Evolutionary conservation across 1,139 yeast genomes (phyloP).

Genomic region (Geotrichum bryndzae): DNA sequence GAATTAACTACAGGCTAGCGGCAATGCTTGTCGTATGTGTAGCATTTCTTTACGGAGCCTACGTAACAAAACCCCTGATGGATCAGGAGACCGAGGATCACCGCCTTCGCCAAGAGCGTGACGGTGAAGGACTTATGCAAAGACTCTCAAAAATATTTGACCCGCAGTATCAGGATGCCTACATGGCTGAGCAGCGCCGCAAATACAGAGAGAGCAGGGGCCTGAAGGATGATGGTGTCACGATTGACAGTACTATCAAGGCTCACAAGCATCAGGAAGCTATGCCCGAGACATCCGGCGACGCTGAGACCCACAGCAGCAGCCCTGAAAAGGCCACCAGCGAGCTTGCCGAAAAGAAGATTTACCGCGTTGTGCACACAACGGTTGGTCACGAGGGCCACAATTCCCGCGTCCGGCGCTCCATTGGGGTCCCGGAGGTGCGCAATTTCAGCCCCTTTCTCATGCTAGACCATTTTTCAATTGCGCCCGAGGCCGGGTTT

Average conservation of each 20-base stretch:
- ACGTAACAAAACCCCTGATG: background rate
- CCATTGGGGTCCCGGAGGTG: slow-evolving; percentile 63
- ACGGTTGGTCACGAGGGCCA: slow-evolving; percentile 53
- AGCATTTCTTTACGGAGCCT: background rate
- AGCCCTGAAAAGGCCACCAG: background rate
- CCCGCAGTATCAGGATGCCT: background rate
- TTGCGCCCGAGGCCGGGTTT: slow-evolving; percentile 64
- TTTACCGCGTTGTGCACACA: background rate
- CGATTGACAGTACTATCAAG: background rate
- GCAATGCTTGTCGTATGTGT: background rate
- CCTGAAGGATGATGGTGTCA: background rate
- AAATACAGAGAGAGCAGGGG: background rate
- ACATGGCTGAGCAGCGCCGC: background rate
- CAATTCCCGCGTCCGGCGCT: slow-evolving; percentile 78
- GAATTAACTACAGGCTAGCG: background rate
- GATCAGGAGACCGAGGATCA: background rate
- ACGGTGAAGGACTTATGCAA: background rate
- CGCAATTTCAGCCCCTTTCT: slow-evolving; percentile 78
- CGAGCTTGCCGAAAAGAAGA: background rate
- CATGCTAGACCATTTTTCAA: slow-evolving; percentile 73
- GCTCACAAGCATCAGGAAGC: background rate
- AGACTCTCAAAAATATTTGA: background rate
- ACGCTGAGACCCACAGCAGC: background rate
- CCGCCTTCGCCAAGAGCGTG: background rate
- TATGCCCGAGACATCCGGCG: background rate